Evolutionary conservation across 23 red algal species (phyloP).

Genomic region (Cyanidiococcus yangmingshanensis): DNA sequence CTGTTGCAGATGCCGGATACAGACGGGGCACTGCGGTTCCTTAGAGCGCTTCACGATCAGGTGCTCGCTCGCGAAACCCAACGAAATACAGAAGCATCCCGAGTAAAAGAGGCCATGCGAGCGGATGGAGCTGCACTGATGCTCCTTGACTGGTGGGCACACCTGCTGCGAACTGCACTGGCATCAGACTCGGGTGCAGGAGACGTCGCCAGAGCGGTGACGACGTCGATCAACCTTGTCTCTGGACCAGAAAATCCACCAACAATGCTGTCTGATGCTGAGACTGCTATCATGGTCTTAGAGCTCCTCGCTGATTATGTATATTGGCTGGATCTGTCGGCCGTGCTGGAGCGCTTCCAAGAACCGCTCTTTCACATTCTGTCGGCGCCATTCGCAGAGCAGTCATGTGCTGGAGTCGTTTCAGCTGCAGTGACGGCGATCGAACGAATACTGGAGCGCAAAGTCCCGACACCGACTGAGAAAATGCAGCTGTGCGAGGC

Average conservation of each 20-base stretch:
- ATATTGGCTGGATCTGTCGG: not conserved
- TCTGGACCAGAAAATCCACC: not conserved
- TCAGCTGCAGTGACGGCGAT: not conserved
- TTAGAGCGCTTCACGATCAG: conserved; percentile 2
- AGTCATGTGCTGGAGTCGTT: not conserved
- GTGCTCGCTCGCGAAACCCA: conserved; percentile 14
- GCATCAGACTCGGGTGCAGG: not conserved
- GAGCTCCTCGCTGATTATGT: not conserved
- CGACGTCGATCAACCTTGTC: not conserved
- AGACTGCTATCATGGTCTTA: not conserved
- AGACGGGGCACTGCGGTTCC: not conserved
- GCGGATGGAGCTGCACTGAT: not conserved
- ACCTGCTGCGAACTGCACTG: not conserved
- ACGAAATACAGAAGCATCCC: not conserved
- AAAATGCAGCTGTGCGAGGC: not conserved
- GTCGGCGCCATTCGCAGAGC: not conserved
- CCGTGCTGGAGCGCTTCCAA: not conserved
- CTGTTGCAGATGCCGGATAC: not conserved
- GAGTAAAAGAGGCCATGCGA: conserved; percentile 10
- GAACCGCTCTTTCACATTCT: not conserved
- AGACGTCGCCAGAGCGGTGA: not conserved
- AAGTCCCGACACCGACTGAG: not conserved
- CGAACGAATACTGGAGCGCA: not conserved
- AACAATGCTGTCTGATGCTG: not conserved
- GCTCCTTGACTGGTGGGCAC: conserved; percentile 18